Evolutionary conservation across 257 asterid genomes (phyloP), one percentile per base, ranked within the genome.

Genomic region (Rubia yunnanensis): DNA sequence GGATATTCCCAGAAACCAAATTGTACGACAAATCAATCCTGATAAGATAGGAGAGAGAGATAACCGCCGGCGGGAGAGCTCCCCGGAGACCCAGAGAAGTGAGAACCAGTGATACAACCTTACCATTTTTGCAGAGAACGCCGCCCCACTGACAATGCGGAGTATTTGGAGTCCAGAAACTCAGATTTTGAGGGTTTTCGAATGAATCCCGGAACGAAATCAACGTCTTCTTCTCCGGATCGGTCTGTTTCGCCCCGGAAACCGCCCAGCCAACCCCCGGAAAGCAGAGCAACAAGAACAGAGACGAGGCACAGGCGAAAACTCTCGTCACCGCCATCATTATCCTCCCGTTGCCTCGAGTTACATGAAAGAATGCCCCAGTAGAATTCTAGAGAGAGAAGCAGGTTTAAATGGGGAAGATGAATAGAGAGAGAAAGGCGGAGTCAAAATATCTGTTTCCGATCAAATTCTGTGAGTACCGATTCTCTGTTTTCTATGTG

Each of bases 111-210:
- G 96, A 83, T 35, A 77, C 68, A 20, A 87, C 90, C 46, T 74
- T 77, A 55, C 77, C 77, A 14, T 67, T 71, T 27, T 75, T 6
- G 84, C 99, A 92, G 10, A 34, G 49, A 6, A 92, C 88, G 1
- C 99, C 97, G 27, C 73, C 28, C 99, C 99, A 92, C 36, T 77
- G 66, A 72, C 97, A 92, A 61, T 87, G 90, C 5, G 88, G 58
- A 15, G 70, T 22, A 9, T 82, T 28, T 36, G 78, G 69, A 30
- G 41, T 66, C 99, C 99, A 92, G 4, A 95, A 80, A 66, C 65
- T 30, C 7, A 92, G 77, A 27, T 71, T 23, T 26, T 78, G 73
- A 0, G 87, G 83, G 73, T 87, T 83, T 57, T 80, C 71, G 34
- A 92, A 86, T 17, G 82, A 79, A 7, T 63, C 66, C 56, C 76